phyloP scores from a whole-genome alignment of 306 rosid genomes.

The Citrullus colocynthis region DNA sequence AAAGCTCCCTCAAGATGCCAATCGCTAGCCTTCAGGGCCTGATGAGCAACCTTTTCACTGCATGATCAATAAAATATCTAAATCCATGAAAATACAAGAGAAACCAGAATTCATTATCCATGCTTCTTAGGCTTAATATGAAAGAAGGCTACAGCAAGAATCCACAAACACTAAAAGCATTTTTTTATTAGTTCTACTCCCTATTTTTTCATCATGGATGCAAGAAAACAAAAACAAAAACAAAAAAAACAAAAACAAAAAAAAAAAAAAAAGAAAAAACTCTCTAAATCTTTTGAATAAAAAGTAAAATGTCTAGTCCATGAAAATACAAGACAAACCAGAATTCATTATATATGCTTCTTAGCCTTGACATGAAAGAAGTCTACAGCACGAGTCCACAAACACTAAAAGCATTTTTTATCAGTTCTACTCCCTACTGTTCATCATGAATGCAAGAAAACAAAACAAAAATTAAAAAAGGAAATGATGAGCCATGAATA shows the following conservation, averaged over 20 bases:
- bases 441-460: no score
- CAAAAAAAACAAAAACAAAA: neutral
- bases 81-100: neutral
- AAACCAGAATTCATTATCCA: neutral
- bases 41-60: conserved; percentile 87
- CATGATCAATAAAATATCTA: neutral
- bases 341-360: neutral
- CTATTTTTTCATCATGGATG: neutral
- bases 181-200: neutral
- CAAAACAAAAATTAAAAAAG: no score
- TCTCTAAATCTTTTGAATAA: neutral
- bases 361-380: neutral
- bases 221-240: neutral
- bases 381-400: neutral
- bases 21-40: conserved; percentile 80
- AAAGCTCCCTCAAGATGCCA: conserved; percentile 99
- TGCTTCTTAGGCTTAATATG: neutral
- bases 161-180: neutral
- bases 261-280: neutral
- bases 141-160: neutral
- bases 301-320: neutral
- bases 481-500: no score
- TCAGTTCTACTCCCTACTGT: neutral
- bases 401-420: neutral
- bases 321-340: neutral